These are phyloP conservation scores for Epichloe sylvatica DNA, from an alignment of 2,329 filamentous ascomycete genomes.

Conservation along the genomic window DNA sequence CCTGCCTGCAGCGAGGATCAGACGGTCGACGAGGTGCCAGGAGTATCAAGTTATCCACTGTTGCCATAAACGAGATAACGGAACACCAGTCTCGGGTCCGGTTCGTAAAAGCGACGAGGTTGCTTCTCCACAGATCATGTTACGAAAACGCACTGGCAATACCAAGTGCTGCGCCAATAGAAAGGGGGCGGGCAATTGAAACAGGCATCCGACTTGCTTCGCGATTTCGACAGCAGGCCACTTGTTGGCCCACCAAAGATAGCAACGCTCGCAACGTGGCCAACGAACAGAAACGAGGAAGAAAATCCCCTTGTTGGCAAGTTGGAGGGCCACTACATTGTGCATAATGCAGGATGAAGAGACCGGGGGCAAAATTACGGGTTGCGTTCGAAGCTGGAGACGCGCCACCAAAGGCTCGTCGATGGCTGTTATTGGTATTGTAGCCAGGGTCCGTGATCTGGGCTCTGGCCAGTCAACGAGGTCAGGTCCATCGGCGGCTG, in stretches of 20 bases:
- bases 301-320: neutral
- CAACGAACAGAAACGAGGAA: neutral
- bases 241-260: too few species aligned
- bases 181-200: neutral
- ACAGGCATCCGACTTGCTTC: neutral
- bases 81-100: neutral
- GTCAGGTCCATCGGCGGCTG: neutral
- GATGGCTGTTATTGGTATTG: neutral
- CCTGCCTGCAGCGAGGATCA: neutral
- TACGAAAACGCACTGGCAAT: neutral
- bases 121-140: neutral
- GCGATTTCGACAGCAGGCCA: neutral
- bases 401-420: neutral
- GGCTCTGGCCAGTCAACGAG: neutral
- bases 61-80: neutral
- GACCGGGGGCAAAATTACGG: neutral
- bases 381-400: neutral
- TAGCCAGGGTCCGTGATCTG: neutral
- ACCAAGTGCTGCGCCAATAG: neutral
- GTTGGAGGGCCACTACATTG: neutral
- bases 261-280: neutral
- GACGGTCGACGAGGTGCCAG: neutral
- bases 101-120: neutral
- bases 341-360: neutral
- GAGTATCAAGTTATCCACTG: slow-evolving; percentile 1